phyloP scores from a whole-genome alignment of 1,139 yeast genomes.

The Pichia sp. region DNA sequence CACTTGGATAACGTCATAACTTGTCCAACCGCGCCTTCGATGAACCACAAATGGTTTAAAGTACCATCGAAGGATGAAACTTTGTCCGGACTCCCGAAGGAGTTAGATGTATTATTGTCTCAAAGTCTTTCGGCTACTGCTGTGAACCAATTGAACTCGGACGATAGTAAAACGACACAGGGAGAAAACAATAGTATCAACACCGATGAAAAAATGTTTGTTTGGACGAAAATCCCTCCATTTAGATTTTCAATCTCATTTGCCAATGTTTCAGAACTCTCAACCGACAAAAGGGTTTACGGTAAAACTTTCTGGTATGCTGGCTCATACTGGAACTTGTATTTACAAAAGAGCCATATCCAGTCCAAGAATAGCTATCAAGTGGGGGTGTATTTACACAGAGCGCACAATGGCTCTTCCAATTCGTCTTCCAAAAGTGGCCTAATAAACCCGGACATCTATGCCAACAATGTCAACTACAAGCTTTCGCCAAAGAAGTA shows the following conservation, averaged over 20 bases:
- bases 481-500: conserved; percentile 21
- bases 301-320: conserved; percentile 52
- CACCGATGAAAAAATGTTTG: conserved; percentile 22
- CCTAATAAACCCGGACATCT: conserved; percentile 34
- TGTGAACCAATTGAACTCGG: conserved; percentile 8
- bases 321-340: conserved; percentile 54
- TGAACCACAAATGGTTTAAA: conserved; percentile 31
- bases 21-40: conserved; percentile 26
- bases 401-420: conserved; percentile 36
- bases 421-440: conserved; percentile 35
- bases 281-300: conserved; percentile 43
- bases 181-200: conserved; percentile 13
- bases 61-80: conserved; percentile 41
- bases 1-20: conserved; percentile 27
- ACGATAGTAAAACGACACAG: conserved; percentile 25
- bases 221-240: conserved; percentile 45
- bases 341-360: conserved; percentile 42
- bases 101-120: conserved; percentile 19
- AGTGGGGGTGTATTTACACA: conserved; percentile 50
- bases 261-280: conserved; percentile 41
- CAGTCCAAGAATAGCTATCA: conserved; percentile 40
- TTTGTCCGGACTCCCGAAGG: conserved; percentile 34
- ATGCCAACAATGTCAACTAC: conserved; percentile 26
- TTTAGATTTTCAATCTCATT: conserved; percentile 50
- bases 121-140: conserved; percentile 12